phyloP scores from a whole-genome alignment of 495 filamentous ascomycete species.

The Aspergillus kassunensis region DNA sequence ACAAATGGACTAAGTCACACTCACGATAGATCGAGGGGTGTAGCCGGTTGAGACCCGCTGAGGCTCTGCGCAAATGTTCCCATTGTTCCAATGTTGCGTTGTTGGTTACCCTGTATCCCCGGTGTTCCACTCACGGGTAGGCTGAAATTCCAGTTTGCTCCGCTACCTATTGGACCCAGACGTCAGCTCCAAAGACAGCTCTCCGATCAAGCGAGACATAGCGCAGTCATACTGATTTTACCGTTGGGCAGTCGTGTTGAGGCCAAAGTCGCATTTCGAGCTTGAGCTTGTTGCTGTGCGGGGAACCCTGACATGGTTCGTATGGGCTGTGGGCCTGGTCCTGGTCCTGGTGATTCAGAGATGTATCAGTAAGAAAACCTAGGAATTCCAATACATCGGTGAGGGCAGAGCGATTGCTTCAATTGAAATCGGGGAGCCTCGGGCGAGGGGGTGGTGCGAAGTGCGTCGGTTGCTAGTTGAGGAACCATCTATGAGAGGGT shows the following conservation, averaged over 20 bases:
- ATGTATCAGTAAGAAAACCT: slow-evolving; percentile 7
- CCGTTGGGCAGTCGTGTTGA: slow-evolving; percentile 72
- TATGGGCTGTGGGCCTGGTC: slow-evolving; percentile 63
- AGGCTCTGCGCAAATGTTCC: slow-evolving; percentile 81
- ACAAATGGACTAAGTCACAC: slow-evolving; percentile 31
- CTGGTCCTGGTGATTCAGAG: slow-evolving; percentile 39
- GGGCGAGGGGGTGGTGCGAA: slow-evolving; percentile 17
- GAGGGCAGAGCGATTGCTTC: slow-evolving; percentile 14
- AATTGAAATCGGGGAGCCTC: slow-evolving; percentile 13
- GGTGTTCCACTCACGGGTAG: slow-evolving; percentile 67
- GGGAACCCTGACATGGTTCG: slow-evolving; percentile 69
- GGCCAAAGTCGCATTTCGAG: slow-evolving; percentile 52
- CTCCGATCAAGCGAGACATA: slow-evolving; percentile 4
- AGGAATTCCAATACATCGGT: slow-evolving; percentile 12
- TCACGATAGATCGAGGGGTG: slow-evolving; percentile 78
- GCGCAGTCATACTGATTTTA: slow-evolving; percentile 59
- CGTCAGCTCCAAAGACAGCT: slow-evolving; percentile 25
- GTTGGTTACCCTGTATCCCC: slow-evolving; percentile 54
- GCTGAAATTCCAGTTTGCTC: slow-evolving; percentile 71
- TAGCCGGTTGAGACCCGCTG: slow-evolving; percentile 68
- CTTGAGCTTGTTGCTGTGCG: slow-evolving; percentile 60
- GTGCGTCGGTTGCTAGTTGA: slow-evolving; percentile 30
- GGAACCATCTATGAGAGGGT: slow-evolving; percentile 15
- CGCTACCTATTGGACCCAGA: slow-evolving; percentile 53
- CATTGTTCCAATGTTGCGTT: slow-evolving; percentile 57